A percentile compares a stretch with the other conserved stretches of the same genome.
phyloP scores from a whole-genome alignment of 352 stramenopile species.

The Albugo laibachii region DNA sequence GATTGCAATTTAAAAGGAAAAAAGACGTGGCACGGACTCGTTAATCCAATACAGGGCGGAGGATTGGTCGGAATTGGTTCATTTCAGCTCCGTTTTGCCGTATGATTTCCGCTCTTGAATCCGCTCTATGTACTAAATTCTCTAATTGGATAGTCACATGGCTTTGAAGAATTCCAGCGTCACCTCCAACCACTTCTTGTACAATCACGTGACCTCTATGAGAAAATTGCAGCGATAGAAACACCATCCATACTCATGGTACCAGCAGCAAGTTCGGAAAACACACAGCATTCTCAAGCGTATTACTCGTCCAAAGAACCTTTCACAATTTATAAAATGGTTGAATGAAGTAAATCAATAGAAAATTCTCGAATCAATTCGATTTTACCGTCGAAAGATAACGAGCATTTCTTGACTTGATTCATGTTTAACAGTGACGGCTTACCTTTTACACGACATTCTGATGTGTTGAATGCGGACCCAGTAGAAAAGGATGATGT shows the following conservation, averaged over 20 bases:
- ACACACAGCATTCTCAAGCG: slow-evolving; percentile 14
- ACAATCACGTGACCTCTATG: slow-evolving; percentile 24
- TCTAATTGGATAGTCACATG: slow-evolving; percentile 19
- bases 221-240: slow-evolving; percentile 24
- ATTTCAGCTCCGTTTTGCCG: slow-evolving; percentile 42
- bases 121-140: not conserved
- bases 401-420: not conserved
- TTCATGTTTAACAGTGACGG: slow-evolving; percentile 49
- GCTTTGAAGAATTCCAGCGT: slow-evolving; percentile 56
- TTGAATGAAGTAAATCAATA: too few relatives aligned
- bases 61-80: slow-evolving; percentile 35
- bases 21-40: slow-evolving; percentile 38
- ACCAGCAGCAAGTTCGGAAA: slow-evolving; percentile 25
- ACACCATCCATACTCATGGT: slow-evolving; percentile 50
- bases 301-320: slow-evolving; percentile 37
- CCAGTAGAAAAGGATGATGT: slow-evolving; percentile 27
- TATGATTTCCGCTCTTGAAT: slow-evolving; percentile 5
- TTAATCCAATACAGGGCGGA: slow-evolving; percentile 47
- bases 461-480: slow-evolving; percentile 48
- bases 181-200: slow-evolving; percentile 41
- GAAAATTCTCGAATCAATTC: too few relatives aligned
- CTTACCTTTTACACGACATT: slow-evolving; percentile 57
- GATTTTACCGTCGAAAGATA: too few relatives aligned
- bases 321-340: slow-evolving; percentile 26
- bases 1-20: slow-evolving; percentile 13